Evolutionary conservation across 192 early-diverging fungal genomes (phyloP), one percentile per base, ranked within the genome.

Genomic region (Allomyces arbusculus): DNA sequence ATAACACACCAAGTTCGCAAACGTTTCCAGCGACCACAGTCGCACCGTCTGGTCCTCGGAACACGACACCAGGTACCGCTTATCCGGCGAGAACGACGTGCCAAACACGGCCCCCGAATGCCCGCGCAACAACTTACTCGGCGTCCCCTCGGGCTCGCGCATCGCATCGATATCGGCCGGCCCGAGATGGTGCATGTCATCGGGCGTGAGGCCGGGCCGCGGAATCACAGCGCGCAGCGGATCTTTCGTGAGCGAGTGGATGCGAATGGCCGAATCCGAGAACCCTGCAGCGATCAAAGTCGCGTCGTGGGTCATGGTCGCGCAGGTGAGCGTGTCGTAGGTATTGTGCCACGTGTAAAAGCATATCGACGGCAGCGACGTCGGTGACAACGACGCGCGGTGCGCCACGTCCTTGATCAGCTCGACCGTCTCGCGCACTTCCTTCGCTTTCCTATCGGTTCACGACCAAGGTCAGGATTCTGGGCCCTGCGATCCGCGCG

Each of bases 291-390:
- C 89, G 62, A 95, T 73, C 62, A 91, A 71, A 25, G 84, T 80
- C 33, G 87, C 74, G 69, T 96, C 91, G n/a, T 89, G 78, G 0
- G 92, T 86, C 0, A 92, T 75, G 1, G 80, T 70, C n/a, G 92
- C 67, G 70, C 92, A 95, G 67, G 88, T 97, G 67, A 97, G 73
- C 70, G 72, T 77, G 76, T 87, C 83, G 72, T 88, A 78, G 19
- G 91, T 88, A 73, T 99, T 99, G 73, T 95, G 92, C 70, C 97
- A 88, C 26, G 93, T 99, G 73, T 91, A 96, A 69, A 86, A 90
- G 76, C 92, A 94, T 33, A 97, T 81, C 22, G 90, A 93, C 16
- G 93, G 91, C 24, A 91, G 74, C 12, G 86, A 81, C 2, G 76
- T 75, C 6, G 83, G 75, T 8, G 79, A 76, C n/a, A 93, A 67